Percentiles rank a stretch among this genome's conserved stretches.
phyloP scores from a whole-genome alignment of 1,284 basidiomycete genomes.

The Xerocomus amazonicus region DNA sequence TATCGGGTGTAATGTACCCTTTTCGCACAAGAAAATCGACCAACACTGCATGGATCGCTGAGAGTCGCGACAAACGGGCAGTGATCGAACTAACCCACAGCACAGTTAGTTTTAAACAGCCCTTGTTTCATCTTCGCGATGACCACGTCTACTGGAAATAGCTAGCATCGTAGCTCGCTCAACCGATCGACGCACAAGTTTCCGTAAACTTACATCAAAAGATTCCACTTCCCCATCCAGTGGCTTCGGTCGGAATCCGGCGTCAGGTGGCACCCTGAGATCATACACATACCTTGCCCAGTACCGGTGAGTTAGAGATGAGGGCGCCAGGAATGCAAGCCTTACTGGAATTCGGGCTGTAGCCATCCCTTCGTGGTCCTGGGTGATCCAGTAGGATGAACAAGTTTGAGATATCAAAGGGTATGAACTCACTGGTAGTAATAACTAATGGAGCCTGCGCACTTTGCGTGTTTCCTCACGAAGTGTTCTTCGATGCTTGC shows the following conservation, averaged over 20 bases:
- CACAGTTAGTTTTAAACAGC: conserved; percentile 86
- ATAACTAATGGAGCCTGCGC: conserved; percentile 65
- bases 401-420: neutral
- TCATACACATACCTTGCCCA: conserved; percentile 74
- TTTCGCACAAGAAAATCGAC: conserved; percentile 82
- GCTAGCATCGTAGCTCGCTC: conserved; percentile 36
- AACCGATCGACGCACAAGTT: neutral
- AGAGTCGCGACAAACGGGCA: neutral
- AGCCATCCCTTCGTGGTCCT: conserved; percentile 73
- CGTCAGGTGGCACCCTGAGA: conserved; percentile 58
- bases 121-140: conserved; percentile 56
- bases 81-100: conserved; percentile 48
- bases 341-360: conserved; percentile 83
- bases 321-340: conserved; percentile 15
- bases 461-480: conserved; percentile 54
- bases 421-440: conserved; percentile 51
- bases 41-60: conserved; percentile 48
- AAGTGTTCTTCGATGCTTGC: conserved; percentile 71
- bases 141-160: conserved; percentile 55
- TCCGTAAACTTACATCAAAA: conserved; percentile 58
- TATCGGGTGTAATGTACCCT: conserved; percentile 73
- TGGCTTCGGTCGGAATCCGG: conserved; percentile 67
- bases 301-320: neutral
- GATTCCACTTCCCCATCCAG: conserved; percentile 91
- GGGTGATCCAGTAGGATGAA: conserved; percentile 3